Base-by-base conservation (phyloP, 2,329 filamentous ascomycete species). In the Didymella arachidicola region DNA sequence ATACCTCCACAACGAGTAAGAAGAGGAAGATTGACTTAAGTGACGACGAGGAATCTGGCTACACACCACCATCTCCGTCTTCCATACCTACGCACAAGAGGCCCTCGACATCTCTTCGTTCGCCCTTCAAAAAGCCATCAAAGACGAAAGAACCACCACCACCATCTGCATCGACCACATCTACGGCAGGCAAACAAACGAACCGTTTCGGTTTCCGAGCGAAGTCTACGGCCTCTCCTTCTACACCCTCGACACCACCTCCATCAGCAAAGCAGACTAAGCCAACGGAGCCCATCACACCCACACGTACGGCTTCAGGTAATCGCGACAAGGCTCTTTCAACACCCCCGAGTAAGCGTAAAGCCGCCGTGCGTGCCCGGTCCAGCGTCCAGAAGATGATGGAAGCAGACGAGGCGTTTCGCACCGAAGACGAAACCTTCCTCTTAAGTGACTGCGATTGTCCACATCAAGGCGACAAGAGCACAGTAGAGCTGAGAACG, bases 201-300 rank as follows among this genome's bases (percentile, higher is more conserved):
- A 64, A 61, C 22, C 39, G 18, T 11, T 51, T 56, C n/a, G 57
- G 59, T 14, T 61, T 62, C 39, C 57, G 54, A n/a, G 18, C 30
- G 5, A 46, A 41, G 8, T 3, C 45, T n/a, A 56, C 36, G 7
- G 8, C 10, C 3, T 7, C 32, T 8, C 16, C 18, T 26, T 16
- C 18, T 6, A 53, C 32, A 4, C 36, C 36, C 4, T 7, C 16
- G 5, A 53, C 48, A 11, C 14, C 36, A 12, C 38, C 53, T 19
- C 43, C n/a, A 14, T 19, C 45, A 7, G n/a, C 11, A 6, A 18
- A 30, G 1, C 53, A 26, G 5, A 1, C 32, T 3, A 47, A n/a
- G 4, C 19, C 42, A 14, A 16, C 29, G 12, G n/a, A 39, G 49
- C 32, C 60, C 3, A 18, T 27, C 10, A 43, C 27, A 19, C 51